Percentiles rank a stretch among this genome's conserved stretches.
These are phyloP conservation scores for Pulveroboletus sp. DNA, from an alignment of 1,284 basidiomycete genomes.

Conservation along the genomic window DNA sequence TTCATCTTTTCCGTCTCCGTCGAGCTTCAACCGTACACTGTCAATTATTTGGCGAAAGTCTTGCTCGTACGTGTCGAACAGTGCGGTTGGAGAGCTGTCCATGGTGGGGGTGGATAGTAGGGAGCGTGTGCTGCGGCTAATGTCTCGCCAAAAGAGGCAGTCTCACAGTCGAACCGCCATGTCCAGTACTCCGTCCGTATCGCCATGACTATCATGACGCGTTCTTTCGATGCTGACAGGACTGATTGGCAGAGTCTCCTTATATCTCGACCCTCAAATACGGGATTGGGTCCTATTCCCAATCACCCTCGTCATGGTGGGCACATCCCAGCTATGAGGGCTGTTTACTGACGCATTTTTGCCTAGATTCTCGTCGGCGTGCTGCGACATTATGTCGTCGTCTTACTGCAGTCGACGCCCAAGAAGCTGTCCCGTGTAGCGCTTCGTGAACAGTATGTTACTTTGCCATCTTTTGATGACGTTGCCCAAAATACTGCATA, in stretches of 20 bases:
- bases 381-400: slow-evolving; percentile 89
- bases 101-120: slow-evolving; percentile 41
- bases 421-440: slow-evolving; percentile 79
- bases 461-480: neutral
- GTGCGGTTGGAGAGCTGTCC: slow-evolving; percentile 76
- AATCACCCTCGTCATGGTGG: slow-evolving; percentile 95
- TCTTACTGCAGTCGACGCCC: slow-evolving; percentile 82
- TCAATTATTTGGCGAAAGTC: slow-evolving; percentile 76
- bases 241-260: slow-evolving; percentile 53
- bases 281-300: slow-evolving; percentile 95
- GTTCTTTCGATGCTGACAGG: slow-evolving; percentile 15
- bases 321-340: slow-evolving; percentile 25
- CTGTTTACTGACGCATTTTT: slow-evolving; percentile 2
- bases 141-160: slow-evolving; percentile 35
- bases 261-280: slow-evolving; percentile 93
- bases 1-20: slow-evolving; percentile 57
- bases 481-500: neutral
- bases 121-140: slow-evolving; percentile 26
- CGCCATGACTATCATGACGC: slow-evolving; percentile 8
- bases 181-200: slow-evolving; percentile 45
- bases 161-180: slow-evolving; percentile 33
- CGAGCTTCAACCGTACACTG: slow-evolving; percentile 68
- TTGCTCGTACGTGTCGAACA: slow-evolving; percentile 82
- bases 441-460: slow-evolving; percentile 90
- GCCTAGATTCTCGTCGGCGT: slow-evolving; percentile 91